Evolutionary conservation across 2,329 filamentous ascomycete genomes (phyloP).

Genomic region (Claviceps citrina): DNA sequence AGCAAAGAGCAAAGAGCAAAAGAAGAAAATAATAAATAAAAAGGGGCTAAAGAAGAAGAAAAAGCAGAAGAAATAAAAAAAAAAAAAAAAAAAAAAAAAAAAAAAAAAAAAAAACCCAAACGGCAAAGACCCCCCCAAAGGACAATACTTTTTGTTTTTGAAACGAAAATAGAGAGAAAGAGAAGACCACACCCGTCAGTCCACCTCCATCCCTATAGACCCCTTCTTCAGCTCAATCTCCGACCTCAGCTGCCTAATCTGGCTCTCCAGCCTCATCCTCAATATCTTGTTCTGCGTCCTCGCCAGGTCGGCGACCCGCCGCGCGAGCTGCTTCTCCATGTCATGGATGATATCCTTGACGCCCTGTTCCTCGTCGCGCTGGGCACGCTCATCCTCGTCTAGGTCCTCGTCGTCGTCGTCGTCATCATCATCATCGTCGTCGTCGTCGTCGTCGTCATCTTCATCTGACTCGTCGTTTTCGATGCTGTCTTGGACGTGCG

Average conservation of each 20-base stretch:
- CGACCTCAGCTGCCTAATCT: conserved; percentile 31
- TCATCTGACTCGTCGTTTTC: conserved; percentile 27
- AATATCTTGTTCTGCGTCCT: conserved; percentile 32
- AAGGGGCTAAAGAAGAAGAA: too few species aligned
- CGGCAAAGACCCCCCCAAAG: too few species aligned
- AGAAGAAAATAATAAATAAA: too few species aligned
- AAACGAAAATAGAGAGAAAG: neutral
- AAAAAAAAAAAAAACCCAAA: too few species aligned
- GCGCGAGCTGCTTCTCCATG: conserved; percentile 34
- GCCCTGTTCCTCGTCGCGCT: conserved; percentile 35
- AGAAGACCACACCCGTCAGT: conserved; percentile 13
- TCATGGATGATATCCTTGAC: conserved; percentile 39
- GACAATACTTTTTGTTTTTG: neutral
- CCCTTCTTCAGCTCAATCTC: conserved; percentile 31
- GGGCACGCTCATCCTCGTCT: conserved; percentile 37
- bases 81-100: too few species aligned
- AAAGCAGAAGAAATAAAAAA: too few species aligned
- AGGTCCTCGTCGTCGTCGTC: conserved; percentile 35
- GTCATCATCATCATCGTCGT: conserved; percentile 22
- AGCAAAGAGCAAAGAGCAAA: too few species aligned
- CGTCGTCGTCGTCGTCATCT: conserved; percentile 24
- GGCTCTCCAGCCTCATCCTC: conserved; percentile 31
- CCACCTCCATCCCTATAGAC: conserved; percentile 26
- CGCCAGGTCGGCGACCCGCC: conserved; percentile 28
- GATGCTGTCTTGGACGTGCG: conserved; percentile 30